These are phyloP conservation scores for Voacanga thouarsii DNA, from an alignment of 257 asterid genomes.

Conservation along the genomic window DNA sequence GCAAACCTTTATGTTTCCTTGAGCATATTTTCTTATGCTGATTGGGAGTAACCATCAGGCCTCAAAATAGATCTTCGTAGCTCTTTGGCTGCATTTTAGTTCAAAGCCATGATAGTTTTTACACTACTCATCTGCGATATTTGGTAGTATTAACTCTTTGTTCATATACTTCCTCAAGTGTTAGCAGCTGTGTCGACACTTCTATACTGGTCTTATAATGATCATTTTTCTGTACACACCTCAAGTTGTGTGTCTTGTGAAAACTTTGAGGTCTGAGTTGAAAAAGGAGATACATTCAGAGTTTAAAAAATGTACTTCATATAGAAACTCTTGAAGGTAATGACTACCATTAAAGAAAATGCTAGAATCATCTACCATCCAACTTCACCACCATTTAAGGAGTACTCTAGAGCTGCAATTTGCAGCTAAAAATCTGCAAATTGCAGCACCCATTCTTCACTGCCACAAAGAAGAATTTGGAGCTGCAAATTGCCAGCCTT, in stretches of 20 bases:
- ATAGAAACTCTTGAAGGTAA: not conserved
- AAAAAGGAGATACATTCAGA: not conserved
- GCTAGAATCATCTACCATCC: no score
- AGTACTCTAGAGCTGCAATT: no score
- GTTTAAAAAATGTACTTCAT: not conserved
- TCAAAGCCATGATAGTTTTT: not conserved
- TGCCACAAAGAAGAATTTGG: no score
- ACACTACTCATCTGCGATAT: not conserved
- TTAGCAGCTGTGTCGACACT: not conserved
- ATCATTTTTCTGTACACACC: not conserved
- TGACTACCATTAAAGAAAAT: no score
- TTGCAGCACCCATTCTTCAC: no score
- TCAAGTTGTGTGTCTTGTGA: not conserved
- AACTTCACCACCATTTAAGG: no score
- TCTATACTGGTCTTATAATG: not conserved
- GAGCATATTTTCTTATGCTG: not conserved
- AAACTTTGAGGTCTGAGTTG: not conserved
- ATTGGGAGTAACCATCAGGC: not conserved
- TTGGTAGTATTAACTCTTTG: not conserved
- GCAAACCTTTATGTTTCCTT: not conserved
- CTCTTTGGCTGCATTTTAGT: not conserved
- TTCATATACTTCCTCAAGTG: not conserved
- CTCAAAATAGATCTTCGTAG: not conserved
- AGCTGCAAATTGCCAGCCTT: no score
- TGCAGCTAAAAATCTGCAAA: no score